Evolutionary conservation across 2,329 filamentous ascomycete genomes (phyloP).

Genomic region (Parasarocladium wereldwijsianum): DNA sequence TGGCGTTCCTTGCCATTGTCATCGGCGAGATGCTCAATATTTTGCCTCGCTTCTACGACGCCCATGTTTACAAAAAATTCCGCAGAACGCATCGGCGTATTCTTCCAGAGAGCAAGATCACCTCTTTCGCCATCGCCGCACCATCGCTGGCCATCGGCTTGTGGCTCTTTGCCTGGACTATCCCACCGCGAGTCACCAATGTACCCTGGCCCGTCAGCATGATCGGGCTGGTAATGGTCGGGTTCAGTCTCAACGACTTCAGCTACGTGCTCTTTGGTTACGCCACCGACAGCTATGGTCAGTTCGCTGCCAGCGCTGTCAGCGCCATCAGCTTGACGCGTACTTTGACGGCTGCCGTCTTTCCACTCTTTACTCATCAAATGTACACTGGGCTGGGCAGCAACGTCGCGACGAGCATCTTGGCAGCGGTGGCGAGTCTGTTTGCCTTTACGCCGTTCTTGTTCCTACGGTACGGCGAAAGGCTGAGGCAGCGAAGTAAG

Average conservation of each 20-base stretch:
- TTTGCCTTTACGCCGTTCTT: not conserved
- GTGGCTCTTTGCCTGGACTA: conserved; percentile 30
- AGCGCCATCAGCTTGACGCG: conserved; percentile 34
- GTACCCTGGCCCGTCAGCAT: conserved; percentile 24
- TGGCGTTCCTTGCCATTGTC: not conserved
- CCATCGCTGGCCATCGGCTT: conserved; percentile 26
- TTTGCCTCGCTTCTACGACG: conserved; percentile 1
- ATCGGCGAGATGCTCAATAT: conserved; percentile 1
- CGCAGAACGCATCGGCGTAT: not conserved
- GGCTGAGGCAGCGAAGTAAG: not conserved
- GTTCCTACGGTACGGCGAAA: not conserved
- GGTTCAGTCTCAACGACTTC: conserved; percentile 32
- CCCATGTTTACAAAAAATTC: not conserved
- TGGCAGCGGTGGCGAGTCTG: not conserved
- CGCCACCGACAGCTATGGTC: conserved; percentile 51
- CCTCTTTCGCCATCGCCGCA: conserved; percentile 28
- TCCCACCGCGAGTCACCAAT: conserved; percentile 21
- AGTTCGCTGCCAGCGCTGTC: conserved; percentile 50
- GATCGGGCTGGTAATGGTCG: conserved; percentile 24
- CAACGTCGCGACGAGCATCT: conserved; percentile 1
- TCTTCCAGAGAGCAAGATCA: conserved; percentile 27
- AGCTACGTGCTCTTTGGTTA: conserved; percentile 42
- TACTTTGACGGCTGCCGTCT: not conserved
- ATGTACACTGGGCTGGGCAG: conserved; percentile 1
- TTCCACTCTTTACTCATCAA: not conserved